Evolutionary conservation across 176 grass and related monocot genomes (phyloP).

Genomic region (Hordeum marinum): DNA sequence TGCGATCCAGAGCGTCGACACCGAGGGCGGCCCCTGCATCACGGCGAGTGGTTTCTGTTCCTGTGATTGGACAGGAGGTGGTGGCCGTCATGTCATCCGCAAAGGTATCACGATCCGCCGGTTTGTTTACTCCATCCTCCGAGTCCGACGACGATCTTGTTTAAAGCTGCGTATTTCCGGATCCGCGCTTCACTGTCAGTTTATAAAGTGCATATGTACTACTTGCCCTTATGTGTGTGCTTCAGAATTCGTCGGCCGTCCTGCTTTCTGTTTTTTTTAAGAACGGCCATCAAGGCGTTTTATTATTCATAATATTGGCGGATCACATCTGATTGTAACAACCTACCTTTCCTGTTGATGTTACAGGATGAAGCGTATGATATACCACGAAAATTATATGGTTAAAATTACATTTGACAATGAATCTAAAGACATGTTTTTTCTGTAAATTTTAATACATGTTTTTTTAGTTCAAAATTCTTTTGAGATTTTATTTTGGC

Average conservation of each 20-base stretch:
- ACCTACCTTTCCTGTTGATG: background rate
- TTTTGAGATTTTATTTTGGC: too few relatives aligned
- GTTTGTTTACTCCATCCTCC: background rate
- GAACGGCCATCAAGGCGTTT: too few relatives aligned
- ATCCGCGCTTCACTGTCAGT: background rate
- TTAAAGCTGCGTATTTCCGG: background rate
- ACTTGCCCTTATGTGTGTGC: background rate
- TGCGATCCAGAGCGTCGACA: slow-evolving; percentile 19
- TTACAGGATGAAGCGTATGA: background rate
- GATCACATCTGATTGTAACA: too few relatives aligned
- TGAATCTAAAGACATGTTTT: too few relatives aligned
- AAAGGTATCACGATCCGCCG: background rate
- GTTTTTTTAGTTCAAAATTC: too few relatives aligned
- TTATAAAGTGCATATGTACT: background rate
- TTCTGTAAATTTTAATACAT: too few relatives aligned
- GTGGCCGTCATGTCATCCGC: background rate
- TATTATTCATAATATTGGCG: too few relatives aligned
- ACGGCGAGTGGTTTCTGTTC: background rate
- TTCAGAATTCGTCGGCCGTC: background rate
- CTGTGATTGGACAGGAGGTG: background rate
- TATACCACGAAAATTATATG: too few relatives aligned
- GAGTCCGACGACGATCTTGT: background rate
- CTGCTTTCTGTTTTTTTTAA: too few relatives aligned
- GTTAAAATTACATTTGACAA: too few relatives aligned
- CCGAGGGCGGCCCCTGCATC: background rate